phyloP scores from a whole-genome alignment of 495 filamentous ascomycete species.

The Cryomyces minteri region DNA sequence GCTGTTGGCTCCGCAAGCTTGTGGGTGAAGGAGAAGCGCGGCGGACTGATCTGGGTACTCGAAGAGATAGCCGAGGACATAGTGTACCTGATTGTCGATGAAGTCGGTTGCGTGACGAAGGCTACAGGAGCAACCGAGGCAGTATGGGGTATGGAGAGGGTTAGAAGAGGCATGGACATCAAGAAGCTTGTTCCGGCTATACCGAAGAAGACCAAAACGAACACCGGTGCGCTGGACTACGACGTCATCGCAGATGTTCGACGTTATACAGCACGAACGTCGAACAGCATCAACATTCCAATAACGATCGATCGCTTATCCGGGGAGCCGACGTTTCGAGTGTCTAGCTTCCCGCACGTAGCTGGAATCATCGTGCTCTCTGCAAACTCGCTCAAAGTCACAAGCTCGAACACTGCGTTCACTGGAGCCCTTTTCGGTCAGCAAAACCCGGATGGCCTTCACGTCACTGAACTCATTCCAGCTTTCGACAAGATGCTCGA shows the following conservation, averaged over 20 bases:
- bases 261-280: constrained; percentile 65
- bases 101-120: constrained; percentile 48
- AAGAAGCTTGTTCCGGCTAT: constrained; percentile 61
- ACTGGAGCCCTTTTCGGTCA: constrained; percentile 82
- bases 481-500: constrained; percentile 68
- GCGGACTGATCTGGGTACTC: constrained; percentile 89
- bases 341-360: constrained; percentile 92
- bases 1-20: constrained; percentile 78
- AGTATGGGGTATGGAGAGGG: constrained; percentile 61
- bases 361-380: constrained; percentile 88
- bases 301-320: constrained; percentile 50
- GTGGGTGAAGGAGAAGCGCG: constrained; percentile 95
- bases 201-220: constrained; percentile 46
- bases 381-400: constrained; percentile 55
- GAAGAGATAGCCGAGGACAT: constrained; percentile 96
- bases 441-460: constrained; percentile 58
- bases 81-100: constrained; percentile 51
- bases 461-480: constrained; percentile 66
- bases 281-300: constrained; percentile 58
- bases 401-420: constrained; percentile 88
- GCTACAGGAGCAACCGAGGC: constrained; percentile 49
- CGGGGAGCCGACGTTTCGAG: constrained; percentile 45
- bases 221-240: constrained; percentile 49
- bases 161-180: constrained; percentile 49
- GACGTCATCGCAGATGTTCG: constrained; percentile 46